These are phyloP conservation scores for Russula emetica DNA, from an alignment of 768 basidiomycete species.

Conservation along the genomic window DNA sequence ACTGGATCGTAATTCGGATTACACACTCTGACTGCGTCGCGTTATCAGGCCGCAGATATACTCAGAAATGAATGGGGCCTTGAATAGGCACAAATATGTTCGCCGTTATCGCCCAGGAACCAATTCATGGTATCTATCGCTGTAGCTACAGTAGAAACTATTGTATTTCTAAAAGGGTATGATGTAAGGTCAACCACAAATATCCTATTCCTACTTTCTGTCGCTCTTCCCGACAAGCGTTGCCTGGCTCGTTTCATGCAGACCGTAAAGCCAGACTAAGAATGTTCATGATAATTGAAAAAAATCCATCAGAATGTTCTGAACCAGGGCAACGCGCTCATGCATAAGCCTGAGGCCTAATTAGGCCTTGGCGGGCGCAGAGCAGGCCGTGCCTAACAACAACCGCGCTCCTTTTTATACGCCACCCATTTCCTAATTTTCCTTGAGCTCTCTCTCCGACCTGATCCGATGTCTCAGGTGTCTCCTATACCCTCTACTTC, in stretches of 20 bases:
- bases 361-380: too few relatives aligned
- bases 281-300: too few relatives aligned
- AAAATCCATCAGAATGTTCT: too few relatives aligned
- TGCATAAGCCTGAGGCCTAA: too few relatives aligned
- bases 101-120: not conserved
- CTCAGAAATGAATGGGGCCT: conserved; percentile 23
- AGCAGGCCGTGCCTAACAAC: too few relatives aligned
- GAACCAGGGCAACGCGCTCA: too few relatives aligned
- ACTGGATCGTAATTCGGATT: not conserved
- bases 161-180: not conserved
- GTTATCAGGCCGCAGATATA: conserved; percentile 18
- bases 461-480: too few relatives aligned
- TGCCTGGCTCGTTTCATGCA: not conserved
- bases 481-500: too few relatives aligned
- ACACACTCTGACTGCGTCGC: not conserved
- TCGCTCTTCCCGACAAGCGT: not conserved
- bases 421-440: too few relatives aligned
- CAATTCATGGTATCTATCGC: not conserved
- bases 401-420: too few relatives aligned
- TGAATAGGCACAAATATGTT: conserved; percentile 2
- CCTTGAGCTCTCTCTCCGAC: too few relatives aligned
- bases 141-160: not conserved
- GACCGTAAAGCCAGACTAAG: too few relatives aligned
- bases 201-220: not conserved
- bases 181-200: not conserved